Evolutionary conservation across 129 eudicot species (phyloP).

Genomic region (Arctium minus): DNA sequence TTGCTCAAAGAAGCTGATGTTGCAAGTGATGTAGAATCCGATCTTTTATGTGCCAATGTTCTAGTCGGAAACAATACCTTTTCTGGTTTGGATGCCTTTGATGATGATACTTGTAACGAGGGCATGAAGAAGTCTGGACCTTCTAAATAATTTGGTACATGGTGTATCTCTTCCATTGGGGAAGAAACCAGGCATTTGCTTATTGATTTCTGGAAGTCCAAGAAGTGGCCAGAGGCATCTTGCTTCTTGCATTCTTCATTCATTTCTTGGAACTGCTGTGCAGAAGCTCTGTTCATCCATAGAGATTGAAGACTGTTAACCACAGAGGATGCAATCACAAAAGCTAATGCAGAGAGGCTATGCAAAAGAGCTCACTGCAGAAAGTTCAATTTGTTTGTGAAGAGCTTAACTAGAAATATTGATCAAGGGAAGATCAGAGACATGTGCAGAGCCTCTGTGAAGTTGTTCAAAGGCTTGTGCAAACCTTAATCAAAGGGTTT

Average conservation of each 20-base stretch:
- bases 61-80: conserved; percentile 41
- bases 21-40: conserved; percentile 43
- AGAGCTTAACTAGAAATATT: too few species aligned
- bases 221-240: conserved; percentile 89
- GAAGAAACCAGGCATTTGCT: conserved; percentile 60
- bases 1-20: conserved; percentile 68
- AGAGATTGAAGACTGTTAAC: too few species aligned
- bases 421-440: too few species aligned
- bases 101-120: conserved; percentile 42
- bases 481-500: too few species aligned
- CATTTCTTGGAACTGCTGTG: conserved; percentile 72
- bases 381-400: too few species aligned
- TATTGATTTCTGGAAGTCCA: conserved; percentile 74
- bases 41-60: conserved; percentile 39
- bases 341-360: too few species aligned
- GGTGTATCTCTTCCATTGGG: conserved; percentile 30
- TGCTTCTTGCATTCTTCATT: conserved; percentile 85
- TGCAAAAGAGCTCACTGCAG: too few species aligned
- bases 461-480: too few species aligned
- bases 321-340: too few species aligned
- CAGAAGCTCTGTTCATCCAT: conserved; percentile 29
- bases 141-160: conserved; percentile 32
- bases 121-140: conserved; percentile 1
- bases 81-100: conserved; percentile 23
- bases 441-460: too few species aligned